Evolutionary conservation across 1,139 yeast genomes (phyloP).

Genomic region (Wickerhamiella pararugosa): DNA sequence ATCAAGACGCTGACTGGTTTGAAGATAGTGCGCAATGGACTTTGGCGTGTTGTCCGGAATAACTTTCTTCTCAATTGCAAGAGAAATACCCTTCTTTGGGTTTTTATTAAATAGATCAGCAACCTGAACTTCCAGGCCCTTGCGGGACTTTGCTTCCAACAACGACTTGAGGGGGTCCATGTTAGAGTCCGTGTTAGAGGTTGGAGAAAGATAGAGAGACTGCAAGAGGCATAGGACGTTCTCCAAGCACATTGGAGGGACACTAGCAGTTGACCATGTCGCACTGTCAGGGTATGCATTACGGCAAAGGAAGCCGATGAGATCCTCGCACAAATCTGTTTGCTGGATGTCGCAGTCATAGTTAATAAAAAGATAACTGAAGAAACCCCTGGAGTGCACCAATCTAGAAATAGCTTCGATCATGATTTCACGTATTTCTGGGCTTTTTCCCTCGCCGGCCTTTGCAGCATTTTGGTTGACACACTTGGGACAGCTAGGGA

Average conservation of each 20-base stretch:
- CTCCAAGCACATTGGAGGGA: constrained; percentile 87
- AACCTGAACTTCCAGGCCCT: constrained; percentile 62
- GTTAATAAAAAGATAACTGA: constrained; percentile 60
- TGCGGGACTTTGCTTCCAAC: constrained; percentile 34
- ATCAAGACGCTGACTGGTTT: constrained; percentile 63
- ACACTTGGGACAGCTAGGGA: constrained; percentile 26
- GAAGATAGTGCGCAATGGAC: constrained; percentile 64
- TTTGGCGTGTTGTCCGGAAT: constrained; percentile 40
- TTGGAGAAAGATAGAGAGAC: constrained; percentile 23
- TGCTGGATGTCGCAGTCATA: constrained; percentile 89
- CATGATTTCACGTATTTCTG: constrained; percentile 58
- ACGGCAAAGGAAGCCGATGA: constrained; percentile 57
- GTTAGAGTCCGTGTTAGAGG: constrained; percentile 10
- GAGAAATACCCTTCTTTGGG: constrained; percentile 59
- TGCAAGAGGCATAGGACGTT: constrained; percentile 54
- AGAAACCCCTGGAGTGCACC: constrained; percentile 63
- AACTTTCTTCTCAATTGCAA: constrained; percentile 48
- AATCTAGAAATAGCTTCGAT: constrained; percentile 72
- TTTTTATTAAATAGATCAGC: constrained; percentile 61
- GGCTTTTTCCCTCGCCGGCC: constrained; percentile 11
- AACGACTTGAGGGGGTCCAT: constrained; percentile 14
- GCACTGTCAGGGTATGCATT: constrained; percentile 75
- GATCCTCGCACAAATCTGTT: constrained; percentile 57
- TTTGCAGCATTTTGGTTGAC: constrained; percentile 20
- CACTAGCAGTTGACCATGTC: constrained; percentile 57